phyloP scores from a whole-genome alignment of 192 early-diverging fungal species.

The Phycomyces nitens region DNA sequence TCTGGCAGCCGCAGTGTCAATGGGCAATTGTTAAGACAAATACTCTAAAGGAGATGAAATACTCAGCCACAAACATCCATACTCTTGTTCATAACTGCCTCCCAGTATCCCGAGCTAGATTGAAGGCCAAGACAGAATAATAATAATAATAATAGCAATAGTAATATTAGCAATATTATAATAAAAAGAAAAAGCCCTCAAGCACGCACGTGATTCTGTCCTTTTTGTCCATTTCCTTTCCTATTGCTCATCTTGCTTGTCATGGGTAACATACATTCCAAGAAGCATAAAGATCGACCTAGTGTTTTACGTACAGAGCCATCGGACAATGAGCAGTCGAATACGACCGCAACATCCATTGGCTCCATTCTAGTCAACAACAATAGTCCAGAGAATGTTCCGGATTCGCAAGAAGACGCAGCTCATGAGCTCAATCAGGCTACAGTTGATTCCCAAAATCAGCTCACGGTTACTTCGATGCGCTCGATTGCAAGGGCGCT shows the following conservation, averaged over 20 bases:
- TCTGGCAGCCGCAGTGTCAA: slow-evolving; percentile 6
- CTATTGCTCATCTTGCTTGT: not conserved
- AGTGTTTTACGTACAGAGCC: slow-evolving; percentile 11
- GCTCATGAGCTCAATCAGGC: not conserved
- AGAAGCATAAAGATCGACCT: slow-evolving; percentile 13
- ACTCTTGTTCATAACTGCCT: slow-evolving; percentile 17
- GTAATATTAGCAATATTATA: too few relatives aligned
- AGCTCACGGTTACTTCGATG: slow-evolving; percentile 30
- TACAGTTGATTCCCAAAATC: slow-evolving; percentile 23
- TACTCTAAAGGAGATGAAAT: slow-evolving; percentile 8
- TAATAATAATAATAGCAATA: too few relatives aligned
- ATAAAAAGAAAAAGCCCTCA: too few relatives aligned
- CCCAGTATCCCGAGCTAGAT: slow-evolving; percentile 1
- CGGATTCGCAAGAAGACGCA: too few relatives aligned
- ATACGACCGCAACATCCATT: slow-evolving; percentile 11
- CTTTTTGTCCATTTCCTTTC: too few relatives aligned
- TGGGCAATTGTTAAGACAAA: slow-evolving; percentile 11
- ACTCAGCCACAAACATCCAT: slow-evolving; percentile 6
- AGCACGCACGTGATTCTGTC: too few relatives aligned
- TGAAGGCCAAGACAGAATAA: too few relatives aligned
- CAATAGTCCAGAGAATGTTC: not conserved
- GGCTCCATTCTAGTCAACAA: slow-evolving; percentile 16
- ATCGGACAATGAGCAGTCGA: slow-evolving; percentile 14
- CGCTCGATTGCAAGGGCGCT: slow-evolving; percentile 14
- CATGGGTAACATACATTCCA: slow-evolving; percentile 19